Evolutionary conservation across 768 basidiomycete genomes (phyloP).

Genomic region (Coprinellus aureogranulatus): DNA sequence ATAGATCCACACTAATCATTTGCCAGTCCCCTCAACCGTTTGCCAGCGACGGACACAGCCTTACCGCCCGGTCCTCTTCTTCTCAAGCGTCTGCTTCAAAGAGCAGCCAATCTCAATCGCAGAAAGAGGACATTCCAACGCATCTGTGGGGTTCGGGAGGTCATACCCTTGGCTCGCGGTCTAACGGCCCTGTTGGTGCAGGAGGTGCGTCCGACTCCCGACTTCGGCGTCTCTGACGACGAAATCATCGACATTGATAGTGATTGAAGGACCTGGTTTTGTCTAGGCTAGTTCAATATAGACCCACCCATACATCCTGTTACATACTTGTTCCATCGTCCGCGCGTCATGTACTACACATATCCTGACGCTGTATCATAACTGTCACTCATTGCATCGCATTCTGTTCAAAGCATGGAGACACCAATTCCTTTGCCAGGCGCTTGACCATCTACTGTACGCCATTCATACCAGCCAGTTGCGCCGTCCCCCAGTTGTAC

Average conservation of each 20-base stretch:
- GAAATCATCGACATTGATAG: slow-evolving; percentile 85
- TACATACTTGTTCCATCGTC: too few species aligned
- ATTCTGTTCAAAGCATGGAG: slow-evolving; percentile 74
- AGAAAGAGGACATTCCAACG: slow-evolving; percentile 44
- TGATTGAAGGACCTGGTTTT: slow-evolving; percentile 12
- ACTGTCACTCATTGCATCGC: too few species aligned
- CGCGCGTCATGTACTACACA: too few species aligned
- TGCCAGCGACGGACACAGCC: slow-evolving; percentile 62
- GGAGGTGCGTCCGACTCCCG: slow-evolving; percentile 69
- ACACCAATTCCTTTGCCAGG: slow-evolving; percentile 85
- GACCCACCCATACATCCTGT: too few species aligned
- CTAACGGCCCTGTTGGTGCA: slow-evolving; percentile 47
- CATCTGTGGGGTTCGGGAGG: slow-evolving; percentile 47
- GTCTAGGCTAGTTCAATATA: slow-evolving; percentile 3
- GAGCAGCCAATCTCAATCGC: slow-evolving; percentile 51
- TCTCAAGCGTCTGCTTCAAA: slow-evolving; percentile 30
- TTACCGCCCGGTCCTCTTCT: slow-evolving; percentile 49
- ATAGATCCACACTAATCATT: slow-evolving; percentile 2
- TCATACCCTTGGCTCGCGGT: slow-evolving; percentile 45
- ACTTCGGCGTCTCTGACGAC: slow-evolving; percentile 83
- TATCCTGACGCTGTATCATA: too few species aligned
- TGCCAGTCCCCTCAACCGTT: slow-evolving; percentile 50
- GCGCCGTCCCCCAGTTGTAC: slow-evolving; percentile 91
- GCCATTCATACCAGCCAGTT: slow-evolving; percentile 67
- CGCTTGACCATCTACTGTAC: slow-evolving; percentile 47